phyloP scores from a whole-genome alignment of 192 early-diverging fungal species.

The Chytriomyces sp. region DNA sequence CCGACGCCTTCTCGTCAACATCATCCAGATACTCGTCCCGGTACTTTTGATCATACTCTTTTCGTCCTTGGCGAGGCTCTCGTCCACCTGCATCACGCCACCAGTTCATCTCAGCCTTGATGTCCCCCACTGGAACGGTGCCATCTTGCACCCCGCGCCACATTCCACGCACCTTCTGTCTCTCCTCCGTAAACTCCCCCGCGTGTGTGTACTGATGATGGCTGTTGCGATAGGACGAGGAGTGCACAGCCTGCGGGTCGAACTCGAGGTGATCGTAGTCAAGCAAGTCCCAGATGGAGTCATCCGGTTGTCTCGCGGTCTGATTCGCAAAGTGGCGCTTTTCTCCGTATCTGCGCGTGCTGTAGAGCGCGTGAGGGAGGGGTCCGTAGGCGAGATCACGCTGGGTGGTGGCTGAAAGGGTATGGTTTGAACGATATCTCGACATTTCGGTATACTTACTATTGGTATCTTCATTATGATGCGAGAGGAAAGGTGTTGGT shows the following conservation, averaged over 20 bases:
- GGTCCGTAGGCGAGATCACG: not conserved
- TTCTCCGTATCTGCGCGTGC: not conserved
- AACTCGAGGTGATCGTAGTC: not conserved
- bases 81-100: not conserved
- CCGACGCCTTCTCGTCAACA: too few relatives aligned
- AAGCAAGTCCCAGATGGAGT: not conserved
- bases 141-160: not conserved
- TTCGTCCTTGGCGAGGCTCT: not conserved
- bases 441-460: too few relatives aligned
- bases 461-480: too few relatives aligned
- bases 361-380: not conserved
- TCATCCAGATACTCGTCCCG: not conserved
- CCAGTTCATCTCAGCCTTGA: not conserved
- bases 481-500: not conserved
- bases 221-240: not conserved
- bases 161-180: not conserved
- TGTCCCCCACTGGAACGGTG: not conserved
- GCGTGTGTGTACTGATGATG: not conserved
- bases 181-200: not conserved
- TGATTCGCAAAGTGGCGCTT: not conserved
- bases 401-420: too few relatives aligned
- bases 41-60: not conserved
- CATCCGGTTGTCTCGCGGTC: not conserved
- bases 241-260: not conserved
- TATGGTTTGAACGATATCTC: too few relatives aligned